phyloP scores from a whole-genome alignment of 176 grass and related monocot genomes.

The Pharus latifolius region DNA sequence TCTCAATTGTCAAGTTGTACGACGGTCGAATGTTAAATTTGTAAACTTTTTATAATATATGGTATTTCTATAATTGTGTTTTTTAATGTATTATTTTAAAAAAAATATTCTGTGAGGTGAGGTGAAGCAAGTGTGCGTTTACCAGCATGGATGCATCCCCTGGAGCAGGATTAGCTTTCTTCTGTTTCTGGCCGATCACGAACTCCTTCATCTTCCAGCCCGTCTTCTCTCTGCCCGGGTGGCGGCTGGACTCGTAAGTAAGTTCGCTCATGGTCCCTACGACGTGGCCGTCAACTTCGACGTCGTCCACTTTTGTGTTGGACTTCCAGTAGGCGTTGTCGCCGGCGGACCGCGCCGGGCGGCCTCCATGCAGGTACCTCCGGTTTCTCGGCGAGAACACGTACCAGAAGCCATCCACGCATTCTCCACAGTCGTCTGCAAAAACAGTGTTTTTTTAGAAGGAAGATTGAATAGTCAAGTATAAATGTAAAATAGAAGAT shows the following conservation, averaged over 20 bases:
- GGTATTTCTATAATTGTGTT: no score
- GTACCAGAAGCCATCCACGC: constrained; percentile 7
- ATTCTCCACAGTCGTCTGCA: background rate
- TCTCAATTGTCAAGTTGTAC: no score
- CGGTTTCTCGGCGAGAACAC: constrained; percentile 8
- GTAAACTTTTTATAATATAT: no score
- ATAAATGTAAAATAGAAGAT: no score
- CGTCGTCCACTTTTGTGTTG: background rate
- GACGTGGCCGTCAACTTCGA: background rate
- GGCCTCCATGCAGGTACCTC: background rate
- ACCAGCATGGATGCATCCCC: background rate
- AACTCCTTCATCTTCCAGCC: constrained; percentile 35
- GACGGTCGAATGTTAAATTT: no score
- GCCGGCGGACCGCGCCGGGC: background rate
- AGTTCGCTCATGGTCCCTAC: constrained; percentile 9
- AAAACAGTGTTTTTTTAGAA: no score
- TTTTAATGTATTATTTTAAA: no score
- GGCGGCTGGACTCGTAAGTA: background rate
- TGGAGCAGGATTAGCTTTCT: background rate
- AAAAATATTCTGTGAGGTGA: no score
- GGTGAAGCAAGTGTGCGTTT: background rate
- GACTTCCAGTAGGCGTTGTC: constrained; percentile 3
- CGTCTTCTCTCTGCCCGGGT: background rate
- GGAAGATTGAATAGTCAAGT: no score
- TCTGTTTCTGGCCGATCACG: background rate